A percentile compares a stretch with the other conserved stretches of the same genome.
These are phyloP conservation scores for Neospora caninum DNA, from an alignment of 169 alveolate species.

Conservation along the genomic window DNA sequence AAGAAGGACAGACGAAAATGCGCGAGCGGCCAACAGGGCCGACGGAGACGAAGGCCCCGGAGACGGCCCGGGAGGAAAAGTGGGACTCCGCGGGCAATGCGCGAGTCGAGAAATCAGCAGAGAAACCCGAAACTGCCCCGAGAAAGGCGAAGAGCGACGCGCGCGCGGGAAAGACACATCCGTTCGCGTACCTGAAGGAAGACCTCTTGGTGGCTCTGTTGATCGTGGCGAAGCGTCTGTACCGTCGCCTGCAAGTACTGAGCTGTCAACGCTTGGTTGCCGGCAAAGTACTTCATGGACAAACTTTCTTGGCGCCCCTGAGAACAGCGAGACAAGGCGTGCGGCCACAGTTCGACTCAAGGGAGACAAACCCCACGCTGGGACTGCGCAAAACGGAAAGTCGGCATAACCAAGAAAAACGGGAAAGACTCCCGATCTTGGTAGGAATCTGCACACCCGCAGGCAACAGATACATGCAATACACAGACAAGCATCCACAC, in stretches of 20 bases:
- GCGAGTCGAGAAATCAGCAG: neutral
- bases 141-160: neutral
- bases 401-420: too few species aligned
- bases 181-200: neutral
- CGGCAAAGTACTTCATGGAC: slow-evolving; percentile 32
- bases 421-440: too few species aligned
- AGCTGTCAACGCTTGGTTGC: slow-evolving; percentile 32
- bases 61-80: neutral
- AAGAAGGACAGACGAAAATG: too few species aligned
- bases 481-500: too few species aligned
- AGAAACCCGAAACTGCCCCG: neutral
- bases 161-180: neutral
- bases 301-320: slow-evolving; percentile 29
- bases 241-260: slow-evolving; percentile 27
- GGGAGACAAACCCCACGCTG: too few species aligned
- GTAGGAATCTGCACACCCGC: too few species aligned
- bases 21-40: neutral
- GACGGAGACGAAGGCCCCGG: neutral
- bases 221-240: slow-evolving; percentile 50
- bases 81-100: neutral
- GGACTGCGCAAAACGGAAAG: too few species aligned
- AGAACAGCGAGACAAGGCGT: neutral
- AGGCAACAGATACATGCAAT: too few species aligned
- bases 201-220: slow-evolving; percentile 34
- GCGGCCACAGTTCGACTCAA: too few species aligned